A percentile compares a stretch with the other conserved stretches of the same genome.
These are phyloP conservation scores for Cladorrhinum sp. DNA, from an alignment of 2,329 filamentous ascomycete genomes.

Conservation along the genomic window DNA sequence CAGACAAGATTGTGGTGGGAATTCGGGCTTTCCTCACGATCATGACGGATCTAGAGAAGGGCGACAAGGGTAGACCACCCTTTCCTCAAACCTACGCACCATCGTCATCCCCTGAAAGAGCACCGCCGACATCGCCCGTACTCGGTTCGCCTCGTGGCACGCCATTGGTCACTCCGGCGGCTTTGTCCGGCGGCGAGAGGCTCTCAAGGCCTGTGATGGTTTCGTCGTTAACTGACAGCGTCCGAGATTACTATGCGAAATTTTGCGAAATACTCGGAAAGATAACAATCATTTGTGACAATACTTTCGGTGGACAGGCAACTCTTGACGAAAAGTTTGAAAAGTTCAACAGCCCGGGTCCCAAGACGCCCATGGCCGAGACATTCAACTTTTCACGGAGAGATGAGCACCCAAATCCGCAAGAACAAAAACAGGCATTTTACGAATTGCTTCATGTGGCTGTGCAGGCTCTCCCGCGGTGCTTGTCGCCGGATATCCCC, in stretches of 20 bases:
- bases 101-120: conserved; percentile 40
- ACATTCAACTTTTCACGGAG: conserved; percentile 86
- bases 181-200: conserved; percentile 54
- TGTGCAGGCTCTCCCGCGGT: conserved; percentile 92
- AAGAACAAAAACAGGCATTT: conserved; percentile 88
- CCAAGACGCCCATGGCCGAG: conserved; percentile 92
- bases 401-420: conserved; percentile 69
- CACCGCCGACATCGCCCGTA: conserved; percentile 49
- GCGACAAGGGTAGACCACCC: conserved; percentile 71
- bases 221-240: conserved; percentile 66
- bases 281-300: conserved; percentile 94
- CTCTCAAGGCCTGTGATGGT: conserved; percentile 64
- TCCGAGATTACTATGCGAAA: conserved; percentile 79
- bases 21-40: conserved; percentile 92
- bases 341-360: conserved; percentile 81
- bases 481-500: conserved; percentile 83
- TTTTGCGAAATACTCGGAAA: conserved; percentile 96
- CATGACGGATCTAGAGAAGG: conserved; percentile 87
- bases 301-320: conserved; percentile 94
- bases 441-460: conserved; percentile 95
- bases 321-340: conserved; percentile 97
- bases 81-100: conserved; percentile 70
- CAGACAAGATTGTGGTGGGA: conserved; percentile 94
- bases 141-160: conserved; percentile 39
- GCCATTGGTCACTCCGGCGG: conserved; percentile 27